Conservation (phyloP, 768 basidiomycete genomes). For the Mycena kentingensis region DNA sequence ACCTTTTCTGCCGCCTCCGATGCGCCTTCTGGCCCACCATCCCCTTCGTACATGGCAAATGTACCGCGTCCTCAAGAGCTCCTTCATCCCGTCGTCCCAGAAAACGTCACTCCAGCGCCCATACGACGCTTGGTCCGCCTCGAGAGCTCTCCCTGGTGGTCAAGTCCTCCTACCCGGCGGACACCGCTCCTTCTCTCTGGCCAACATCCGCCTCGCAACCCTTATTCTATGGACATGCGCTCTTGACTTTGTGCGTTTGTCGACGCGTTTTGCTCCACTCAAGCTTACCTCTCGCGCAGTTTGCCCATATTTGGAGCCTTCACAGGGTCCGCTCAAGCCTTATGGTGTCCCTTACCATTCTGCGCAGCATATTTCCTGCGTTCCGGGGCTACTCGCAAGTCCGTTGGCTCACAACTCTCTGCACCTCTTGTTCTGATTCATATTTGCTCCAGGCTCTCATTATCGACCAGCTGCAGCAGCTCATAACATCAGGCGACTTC, state of each 20-base stretch:
- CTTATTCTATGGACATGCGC: constrained; percentile 55
- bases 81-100: neutral
- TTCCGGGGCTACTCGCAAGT: constrained; percentile 84
- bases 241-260: constrained; percentile 52
- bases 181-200: constrained; percentile 60
- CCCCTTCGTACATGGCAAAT: neutral
- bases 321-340: constrained; percentile 72
- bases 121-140: constrained; percentile 61
- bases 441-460: constrained; percentile 59
- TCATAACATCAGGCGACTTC: constrained; percentile 72
- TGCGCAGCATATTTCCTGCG: constrained; percentile 77
- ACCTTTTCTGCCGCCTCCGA: neutral
- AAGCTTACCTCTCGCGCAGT: constrained; percentile 30
- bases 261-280: constrained; percentile 5
- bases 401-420: constrained; percentile 17
- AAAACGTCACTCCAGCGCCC: constrained; percentile 32
- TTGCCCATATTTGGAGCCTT: constrained; percentile 46
- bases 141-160: constrained; percentile 51
- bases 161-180: constrained; percentile 63
- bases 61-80: neutral
- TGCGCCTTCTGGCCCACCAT: neutral
- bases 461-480: constrained; percentile 77
- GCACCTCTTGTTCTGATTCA: constrained; percentile 6
- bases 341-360: constrained; percentile 69
- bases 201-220: constrained; percentile 60